Base-by-base conservation (phyloP, 305 asterid species). In the Plantago rigida region DNA sequence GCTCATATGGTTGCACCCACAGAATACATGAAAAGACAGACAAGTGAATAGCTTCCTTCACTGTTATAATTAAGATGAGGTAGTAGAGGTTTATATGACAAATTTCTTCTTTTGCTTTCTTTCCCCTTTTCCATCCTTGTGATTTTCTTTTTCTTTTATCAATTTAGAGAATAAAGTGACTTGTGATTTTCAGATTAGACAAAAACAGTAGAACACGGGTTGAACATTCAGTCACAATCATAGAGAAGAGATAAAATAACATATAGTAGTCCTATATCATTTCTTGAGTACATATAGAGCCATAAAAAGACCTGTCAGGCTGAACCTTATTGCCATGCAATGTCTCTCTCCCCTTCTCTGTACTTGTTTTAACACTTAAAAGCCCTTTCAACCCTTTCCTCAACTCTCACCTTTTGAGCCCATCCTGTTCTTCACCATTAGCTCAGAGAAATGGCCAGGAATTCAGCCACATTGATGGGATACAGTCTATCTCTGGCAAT, bases 131-230 rank as follows among this genome's bases (percentile, higher is more conserved):
- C 57, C 34, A 22, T 52, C 57, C 36, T 5, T 31, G 39, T 31
- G 39, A 55, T 31, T 31, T 31, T 1, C 3, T 36, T 15, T 56
- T 36, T 3, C 26, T 3, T n/a, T 15, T 13, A 45, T 49, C 13
- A 41, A 28, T 59, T 14, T 28, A 4, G 48, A 15, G 42, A 11
- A 31, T 4, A 31, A 31, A 31, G 63, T 47, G 47, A 19, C 12
- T 11, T 56, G 51, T 51, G 29, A 10, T 41, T 55, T 65, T 64
- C 74, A 24, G 47, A 56, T 31, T 63, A 28, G 69, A 66, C 77
- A 72, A 63, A 71, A 79, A 74, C 50, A 55, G 75, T 62, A 48
- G 28, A 73, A 62, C 79, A 76, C 65, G 71, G 73, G 66, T 69
- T 68, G 77, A 58, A 66, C 71, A 58, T 42, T 52, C 41, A 31